Evolutionary conservation across 345 rosid species (phyloP).

Genomic region (Eutrema yunnanense): DNA sequence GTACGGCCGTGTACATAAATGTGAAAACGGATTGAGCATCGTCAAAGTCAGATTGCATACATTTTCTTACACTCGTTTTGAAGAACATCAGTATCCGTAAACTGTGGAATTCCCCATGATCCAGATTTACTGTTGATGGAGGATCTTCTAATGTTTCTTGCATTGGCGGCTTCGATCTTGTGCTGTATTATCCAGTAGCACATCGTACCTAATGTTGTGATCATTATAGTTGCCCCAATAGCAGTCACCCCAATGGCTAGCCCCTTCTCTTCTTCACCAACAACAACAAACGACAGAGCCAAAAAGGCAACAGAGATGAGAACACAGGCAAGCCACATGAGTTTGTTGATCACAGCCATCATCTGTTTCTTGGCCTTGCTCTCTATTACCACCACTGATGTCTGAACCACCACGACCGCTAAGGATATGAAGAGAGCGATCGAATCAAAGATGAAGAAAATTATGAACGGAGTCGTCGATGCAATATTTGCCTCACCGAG

Average conservation of each 20-base stretch:
- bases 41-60: constrained; percentile 57
- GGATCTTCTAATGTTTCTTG: constrained; percentile 57
- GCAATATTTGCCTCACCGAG: constrained; percentile 75
- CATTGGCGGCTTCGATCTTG: constrained; percentile 59
- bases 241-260: constrained; percentile 67
- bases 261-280: constrained; percentile 63
- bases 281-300: constrained; percentile 70
- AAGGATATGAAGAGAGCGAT: constrained; percentile 80
- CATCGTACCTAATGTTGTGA: constrained; percentile 76
- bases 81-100: constrained; percentile 62
- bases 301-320: constrained; percentile 68
- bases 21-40: not conserved
- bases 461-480: constrained; percentile 45
- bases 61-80: constrained; percentile 61
- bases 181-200: constrained; percentile 78
- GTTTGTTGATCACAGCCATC: constrained; percentile 83
- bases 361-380: constrained; percentile 86
- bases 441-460: constrained; percentile 71
- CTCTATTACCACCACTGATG: constrained; percentile 82
- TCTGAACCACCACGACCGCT: constrained; percentile 84
- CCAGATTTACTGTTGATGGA: constrained; percentile 55
- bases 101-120: constrained; percentile 49
- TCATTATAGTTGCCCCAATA: constrained; percentile 74
- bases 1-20: not conserved
- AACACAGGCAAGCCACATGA: constrained; percentile 89